phyloP scores from a whole-genome alignment of 2,329 filamentous ascomycete genomes.

The Alternaria sp. region DNA sequence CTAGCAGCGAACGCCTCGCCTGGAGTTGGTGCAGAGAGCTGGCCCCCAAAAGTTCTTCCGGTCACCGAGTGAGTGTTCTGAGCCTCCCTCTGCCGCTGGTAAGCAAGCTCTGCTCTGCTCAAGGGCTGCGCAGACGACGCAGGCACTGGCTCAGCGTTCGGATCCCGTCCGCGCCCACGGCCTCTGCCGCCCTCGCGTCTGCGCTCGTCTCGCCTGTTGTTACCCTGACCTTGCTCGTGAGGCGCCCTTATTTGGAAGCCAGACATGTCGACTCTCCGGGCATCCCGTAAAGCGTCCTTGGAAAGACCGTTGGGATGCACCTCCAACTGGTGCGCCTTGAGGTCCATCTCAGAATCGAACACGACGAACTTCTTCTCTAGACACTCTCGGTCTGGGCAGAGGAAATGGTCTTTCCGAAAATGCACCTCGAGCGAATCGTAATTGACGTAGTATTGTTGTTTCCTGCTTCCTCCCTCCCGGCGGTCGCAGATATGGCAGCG shows the following conservation, averaged over 20 bases:
- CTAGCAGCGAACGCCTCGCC: slow-evolving; percentile 55
- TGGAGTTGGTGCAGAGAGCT: slow-evolving; percentile 67
- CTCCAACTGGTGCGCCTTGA: slow-evolving; percentile 90
- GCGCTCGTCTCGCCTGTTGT: slow-evolving; percentile 50
- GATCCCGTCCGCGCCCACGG: slow-evolving; percentile 77
- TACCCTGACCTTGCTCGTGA: slow-evolving; percentile 62
- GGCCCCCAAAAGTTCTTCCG: slow-evolving; percentile 82
- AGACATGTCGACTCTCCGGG: slow-evolving; percentile 84
- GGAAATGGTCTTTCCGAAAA: slow-evolving; percentile 85
- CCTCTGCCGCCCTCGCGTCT: slow-evolving; percentile 56
- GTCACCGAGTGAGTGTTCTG: slow-evolving; percentile 84
- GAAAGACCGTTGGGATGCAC: slow-evolving; percentile 80
- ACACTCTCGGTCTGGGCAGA: slow-evolving; percentile 85
- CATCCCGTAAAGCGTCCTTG: slow-evolving; percentile 83
- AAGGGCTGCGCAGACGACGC: slow-evolving; percentile 79
- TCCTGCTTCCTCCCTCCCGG: slow-evolving; percentile 59
- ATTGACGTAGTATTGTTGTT: slow-evolving; percentile 89
- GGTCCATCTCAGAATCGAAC: slow-evolving; percentile 91
- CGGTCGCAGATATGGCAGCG: slow-evolving; percentile 93
- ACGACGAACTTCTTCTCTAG: slow-evolving; percentile 98
- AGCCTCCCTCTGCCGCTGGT: slow-evolving; percentile 89
- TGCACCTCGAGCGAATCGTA: slow-evolving; percentile 87
- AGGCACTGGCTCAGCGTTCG: slow-evolving; percentile 81
- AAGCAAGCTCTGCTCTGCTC: slow-evolving; percentile 85
- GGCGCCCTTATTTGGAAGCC: slow-evolving; percentile 79